Evolutionary conservation across 129 eudicot species (phyloP).

Genomic region (Escallonia herrerae): DNA sequence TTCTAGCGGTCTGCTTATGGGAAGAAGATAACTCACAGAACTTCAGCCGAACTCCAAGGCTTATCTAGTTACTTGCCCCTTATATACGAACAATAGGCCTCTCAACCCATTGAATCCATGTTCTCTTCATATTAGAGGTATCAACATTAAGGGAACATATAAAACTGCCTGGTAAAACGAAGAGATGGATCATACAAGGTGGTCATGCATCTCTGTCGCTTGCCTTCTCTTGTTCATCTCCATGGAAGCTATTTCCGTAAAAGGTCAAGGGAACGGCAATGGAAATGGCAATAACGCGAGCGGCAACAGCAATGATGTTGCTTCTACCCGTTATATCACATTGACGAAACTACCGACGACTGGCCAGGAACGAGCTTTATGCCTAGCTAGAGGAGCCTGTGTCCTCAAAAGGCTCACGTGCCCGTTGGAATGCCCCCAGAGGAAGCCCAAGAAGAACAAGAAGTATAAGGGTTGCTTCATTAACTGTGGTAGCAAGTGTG

Average conservation of each 20-base stretch:
- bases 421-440: slow-evolving; percentile 44
- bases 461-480: slow-evolving; percentile 48
- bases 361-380: slow-evolving; percentile 32
- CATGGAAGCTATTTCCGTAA: slow-evolving; percentile 19
- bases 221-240: slow-evolving; percentile 32
- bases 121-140: neutral
- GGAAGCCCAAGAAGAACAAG: slow-evolving; percentile 61
- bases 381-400: slow-evolving; percentile 28
- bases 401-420: slow-evolving; percentile 35
- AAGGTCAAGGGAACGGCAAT: slow-evolving; percentile 15
- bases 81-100: neutral
- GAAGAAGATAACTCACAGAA: neutral
- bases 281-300: slow-evolving; percentile 8
- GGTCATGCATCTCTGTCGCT: slow-evolving; percentile 28
- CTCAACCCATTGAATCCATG: neutral
- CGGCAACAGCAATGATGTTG: slow-evolving; percentile 15
- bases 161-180: neutral
- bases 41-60: slow-evolving; percentile 5
- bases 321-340: slow-evolving; percentile 19
- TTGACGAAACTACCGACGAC: slow-evolving; percentile 27
- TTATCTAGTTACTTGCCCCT: neutral
- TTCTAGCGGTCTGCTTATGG: slow-evolving; percentile 1
- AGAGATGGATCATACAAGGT: slow-evolving; percentile 25
- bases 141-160: neutral
- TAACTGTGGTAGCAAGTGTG: slow-evolving; percentile 57